These are phyloP conservation scores for Candida broadrunensis DNA, from an alignment of 805 yeast genomes.

Conservation along the genomic window DNA sequence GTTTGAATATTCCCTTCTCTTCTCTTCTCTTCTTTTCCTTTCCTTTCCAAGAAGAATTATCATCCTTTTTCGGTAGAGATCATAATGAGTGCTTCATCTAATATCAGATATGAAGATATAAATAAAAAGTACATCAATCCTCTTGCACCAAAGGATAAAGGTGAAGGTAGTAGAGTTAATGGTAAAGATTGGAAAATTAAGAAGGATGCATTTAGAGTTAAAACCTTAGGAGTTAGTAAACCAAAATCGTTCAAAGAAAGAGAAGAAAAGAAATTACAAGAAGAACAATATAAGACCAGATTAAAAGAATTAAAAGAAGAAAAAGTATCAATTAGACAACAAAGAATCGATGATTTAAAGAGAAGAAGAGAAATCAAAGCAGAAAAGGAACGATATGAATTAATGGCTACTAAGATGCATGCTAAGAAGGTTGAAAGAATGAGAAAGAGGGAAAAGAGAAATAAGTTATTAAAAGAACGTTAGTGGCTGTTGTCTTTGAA, in stretches of 20 bases:
- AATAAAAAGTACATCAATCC: constrained; percentile 37
- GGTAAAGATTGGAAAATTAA: constrained; percentile 73
- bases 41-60: no score
- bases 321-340: constrained; percentile 58
- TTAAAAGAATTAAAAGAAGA: constrained; percentile 75
- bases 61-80: no score
- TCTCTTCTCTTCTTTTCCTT: no score
- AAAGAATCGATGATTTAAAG: constrained; percentile 54
- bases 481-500: no score
- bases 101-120: constrained; percentile 25
- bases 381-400: constrained; percentile 85
- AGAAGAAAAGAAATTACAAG: constrained; percentile 62
- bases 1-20: no score
- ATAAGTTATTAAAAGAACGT: constrained; percentile 89
- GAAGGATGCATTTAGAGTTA: constrained; percentile 66
- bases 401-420: constrained; percentile 82
- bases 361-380: constrained; percentile 78
- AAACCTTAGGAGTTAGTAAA: constrained; percentile 52
- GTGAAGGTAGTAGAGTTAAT: constrained; percentile 51
- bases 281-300: constrained; percentile 64
- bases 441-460: constrained; percentile 90
- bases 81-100: constrained; percentile 29
- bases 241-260: constrained; percentile 60
- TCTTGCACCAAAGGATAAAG: constrained; percentile 27
- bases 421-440: constrained; percentile 88